Evolutionary conservation across 768 basidiomycete species (phyloP).

Genomic region (Kwoniella newhampshirensis): DNA sequence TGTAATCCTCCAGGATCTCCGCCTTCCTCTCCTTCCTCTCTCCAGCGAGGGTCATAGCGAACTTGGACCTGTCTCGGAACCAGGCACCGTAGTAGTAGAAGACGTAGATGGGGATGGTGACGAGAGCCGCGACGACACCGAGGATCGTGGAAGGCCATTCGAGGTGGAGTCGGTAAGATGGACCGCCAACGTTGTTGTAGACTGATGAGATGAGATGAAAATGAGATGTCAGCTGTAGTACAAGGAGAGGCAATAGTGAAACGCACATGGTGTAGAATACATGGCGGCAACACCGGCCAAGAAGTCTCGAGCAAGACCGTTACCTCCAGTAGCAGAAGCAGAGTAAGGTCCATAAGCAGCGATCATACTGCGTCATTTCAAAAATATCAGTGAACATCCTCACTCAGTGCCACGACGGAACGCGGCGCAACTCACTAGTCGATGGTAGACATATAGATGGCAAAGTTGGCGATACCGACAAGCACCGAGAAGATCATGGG

Average conservation of each 20-base stretch:
- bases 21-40: slow-evolving; percentile 22
- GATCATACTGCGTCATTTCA: slow-evolving; percentile 30
- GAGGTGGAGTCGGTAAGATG: slow-evolving; percentile 21
- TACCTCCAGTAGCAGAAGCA: slow-evolving; percentile 47
- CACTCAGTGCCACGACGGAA: too few species aligned
- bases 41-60: slow-evolving; percentile 32
- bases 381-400: too few species aligned
- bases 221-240: neutral
- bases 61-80: slow-evolving; percentile 36
- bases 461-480: slow-evolving; percentile 41
- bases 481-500: slow-evolving; percentile 61
- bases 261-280: slow-evolving; percentile 33
- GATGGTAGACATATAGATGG: slow-evolving; percentile 45
- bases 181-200: slow-evolving; percentile 32
- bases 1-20: slow-evolving; percentile 4
- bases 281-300: slow-evolving; percentile 46
- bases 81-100: slow-evolving; percentile 36
- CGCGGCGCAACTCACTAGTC: slow-evolving; percentile 22
- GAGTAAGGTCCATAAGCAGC: slow-evolving; percentile 47
- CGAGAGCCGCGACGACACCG: slow-evolving; percentile 30
- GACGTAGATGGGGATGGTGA: slow-evolving; percentile 39
- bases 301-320: slow-evolving; percentile 48
- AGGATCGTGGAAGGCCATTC: slow-evolving; percentile 43
- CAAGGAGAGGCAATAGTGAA: neutral
- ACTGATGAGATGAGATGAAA: slow-evolving; percentile 12